Evolutionary conservation across 2,329 filamentous ascomycete genomes (phyloP), one percentile per base, ranked within the genome.

Genomic region (Microthyrium microscopicum): DNA sequence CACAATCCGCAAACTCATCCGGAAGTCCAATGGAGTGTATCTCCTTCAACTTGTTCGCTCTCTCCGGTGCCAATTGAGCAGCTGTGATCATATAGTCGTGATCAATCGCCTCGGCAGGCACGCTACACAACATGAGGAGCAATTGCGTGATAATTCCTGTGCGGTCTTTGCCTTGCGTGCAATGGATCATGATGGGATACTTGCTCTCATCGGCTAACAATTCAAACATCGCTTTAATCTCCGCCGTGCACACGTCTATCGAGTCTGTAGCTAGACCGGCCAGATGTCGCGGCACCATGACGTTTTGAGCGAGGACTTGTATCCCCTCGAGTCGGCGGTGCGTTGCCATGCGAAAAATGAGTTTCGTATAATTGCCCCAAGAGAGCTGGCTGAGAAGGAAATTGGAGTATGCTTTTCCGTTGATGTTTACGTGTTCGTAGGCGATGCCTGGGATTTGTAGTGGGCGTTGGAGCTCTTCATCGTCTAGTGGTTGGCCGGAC

Each of bases 151-250:
- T 61, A 9, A 92, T 58, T 0, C 84, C 84, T 2, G 73, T 84
- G 2, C 84, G 69, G 48, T 92, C 84, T 50, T 92, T 93, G 37
- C 84, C 84, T 46, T 91, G 82, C 1, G 83, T 89, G 53, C 84
- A 93, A 53, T 92, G 82, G 3, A 89, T 57, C 5, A 92, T 49
- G 1, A 74, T 53, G 0, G 83, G 82, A 41, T 73, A 71, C 12
- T 61, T 62, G 0, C 51, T 43, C 3, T 58, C 49, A 1, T 62
- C 50, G 7, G 62, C 54, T 17, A 71, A 52, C 5, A 68, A 51
- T 5, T 57, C 53, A 24, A 74, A 65, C 19, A 66, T 55, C 45
- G 61, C 31, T 31, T 61, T 62, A 13, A 83, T 65, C 46, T 81
- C 76, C 1, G 55, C 50, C 0, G 66, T 69, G 33, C 75, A 82